Conservation (phyloP, 805 yeast species). For the Suhomyces tanzawaensis region DNA sequence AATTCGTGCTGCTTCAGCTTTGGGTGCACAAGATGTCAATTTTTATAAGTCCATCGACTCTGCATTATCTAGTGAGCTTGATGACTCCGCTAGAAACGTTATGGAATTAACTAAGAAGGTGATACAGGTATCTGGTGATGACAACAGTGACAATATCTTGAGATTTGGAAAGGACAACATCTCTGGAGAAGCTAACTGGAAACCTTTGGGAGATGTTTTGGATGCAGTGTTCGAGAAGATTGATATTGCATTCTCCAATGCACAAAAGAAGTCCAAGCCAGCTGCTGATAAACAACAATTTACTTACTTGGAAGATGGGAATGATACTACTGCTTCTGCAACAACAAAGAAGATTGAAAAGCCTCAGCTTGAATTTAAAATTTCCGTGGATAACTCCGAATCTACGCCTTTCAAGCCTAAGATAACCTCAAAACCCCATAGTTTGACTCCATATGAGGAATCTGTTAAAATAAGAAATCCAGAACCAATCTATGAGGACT, state of each 20-base stretch:
- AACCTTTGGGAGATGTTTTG: constrained; percentile 54
- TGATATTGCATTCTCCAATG: constrained; percentile 62
- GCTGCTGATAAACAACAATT: constrained; percentile 18
- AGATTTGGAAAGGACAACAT: constrained; percentile 44
- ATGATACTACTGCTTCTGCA: constrained; percentile 2
- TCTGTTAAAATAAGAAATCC: constrained; percentile 34
- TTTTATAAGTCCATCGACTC: constrained; percentile 67
- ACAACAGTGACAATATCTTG: constrained; percentile 25
- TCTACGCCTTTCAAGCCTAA: constrained; percentile 74
- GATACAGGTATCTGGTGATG: constrained; percentile 30
- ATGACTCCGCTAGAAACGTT: constrained; percentile 40
- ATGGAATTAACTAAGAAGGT: constrained; percentile 47
- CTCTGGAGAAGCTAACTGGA: constrained; percentile 52
- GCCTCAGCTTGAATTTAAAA: constrained; percentile 66
- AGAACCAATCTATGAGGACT: constrained; percentile 20
- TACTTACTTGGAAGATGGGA: constrained; percentile 52
- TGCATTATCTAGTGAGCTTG: constrained; percentile 38
- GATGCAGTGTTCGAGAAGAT: constrained; percentile 75
- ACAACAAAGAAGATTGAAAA: constrained; percentile 42
- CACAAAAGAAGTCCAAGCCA: constrained; percentile 17
- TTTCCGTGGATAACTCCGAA: constrained; percentile 66
- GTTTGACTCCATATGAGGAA: constrained; percentile 55
- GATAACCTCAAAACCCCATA: constrained; percentile 69
- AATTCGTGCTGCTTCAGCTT: constrained; percentile 63
- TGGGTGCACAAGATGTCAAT: constrained; percentile 78